These are phyloP conservation scores for Papiliotrema laurentii DNA, from an alignment of 1,284 basidiomycete species.

Conservation along the genomic window DNA sequence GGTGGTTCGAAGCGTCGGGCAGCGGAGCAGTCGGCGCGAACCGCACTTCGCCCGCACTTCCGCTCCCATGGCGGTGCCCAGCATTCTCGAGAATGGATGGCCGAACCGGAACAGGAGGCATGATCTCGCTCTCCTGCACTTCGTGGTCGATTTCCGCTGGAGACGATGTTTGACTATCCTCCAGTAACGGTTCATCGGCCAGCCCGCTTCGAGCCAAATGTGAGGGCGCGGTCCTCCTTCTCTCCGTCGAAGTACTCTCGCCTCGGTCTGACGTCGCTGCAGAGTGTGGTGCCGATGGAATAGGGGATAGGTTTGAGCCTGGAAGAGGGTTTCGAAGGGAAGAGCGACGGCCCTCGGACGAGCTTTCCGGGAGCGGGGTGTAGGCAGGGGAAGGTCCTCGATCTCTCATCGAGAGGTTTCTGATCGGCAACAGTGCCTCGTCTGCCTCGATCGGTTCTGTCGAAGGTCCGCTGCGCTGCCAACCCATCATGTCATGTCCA, in stretches of 20 bases:
- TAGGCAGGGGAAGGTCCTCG: slow-evolving; percentile 48
- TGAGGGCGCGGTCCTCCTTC: not conserved
- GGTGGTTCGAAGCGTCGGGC: not conserved
- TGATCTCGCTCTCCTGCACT: not conserved
- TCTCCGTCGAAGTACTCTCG: slow-evolving; percentile 18
- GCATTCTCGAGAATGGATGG: not conserved
- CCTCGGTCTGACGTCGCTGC: slow-evolving; percentile 22
- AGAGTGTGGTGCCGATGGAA: slow-evolving; percentile 24
- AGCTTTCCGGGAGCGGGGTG: slow-evolving; percentile 19
- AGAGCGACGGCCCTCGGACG: slow-evolving; percentile 8
- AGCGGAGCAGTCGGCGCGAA: not conserved
- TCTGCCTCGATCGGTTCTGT: slow-evolving; percentile 1
- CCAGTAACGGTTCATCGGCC: not conserved
- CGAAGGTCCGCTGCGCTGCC: slow-evolving; percentile 26
- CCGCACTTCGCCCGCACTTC: slow-evolving; percentile 5
- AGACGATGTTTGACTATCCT: not conserved
- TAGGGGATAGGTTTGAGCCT: slow-evolving; percentile 21
- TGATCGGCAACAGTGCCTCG: slow-evolving; percentile 6
- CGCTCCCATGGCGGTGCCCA: not conserved
- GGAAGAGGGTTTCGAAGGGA: slow-evolving; percentile 2
- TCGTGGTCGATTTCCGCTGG: too few species aligned
- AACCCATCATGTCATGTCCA: slow-evolving; percentile 20
- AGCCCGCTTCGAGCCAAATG: not conserved
- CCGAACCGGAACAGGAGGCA: not conserved
- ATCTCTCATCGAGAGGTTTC: slow-evolving; percentile 15